Base-by-base conservation (phyloP, 768 basidiomycete genomes). In the Piloderma croceum region DNA sequence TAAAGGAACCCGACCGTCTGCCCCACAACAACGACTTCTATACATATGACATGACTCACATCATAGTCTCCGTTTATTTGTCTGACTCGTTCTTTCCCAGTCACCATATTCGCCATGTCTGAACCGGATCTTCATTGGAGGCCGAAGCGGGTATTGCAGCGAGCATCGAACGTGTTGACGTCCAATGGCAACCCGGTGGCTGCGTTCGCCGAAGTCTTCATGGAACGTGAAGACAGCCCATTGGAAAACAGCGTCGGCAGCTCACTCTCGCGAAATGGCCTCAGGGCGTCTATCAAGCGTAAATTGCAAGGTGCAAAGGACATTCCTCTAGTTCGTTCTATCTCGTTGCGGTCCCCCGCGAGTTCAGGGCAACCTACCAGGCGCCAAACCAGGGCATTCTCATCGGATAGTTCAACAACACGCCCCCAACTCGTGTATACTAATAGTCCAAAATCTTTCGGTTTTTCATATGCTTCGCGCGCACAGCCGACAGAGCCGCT, bases 151-250 rank as follows among this genome's bases (percentile, higher is more conserved):
- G 43, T 57, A 22, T 50, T 73, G 4, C 62, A 56, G 36, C 60
- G 71, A n/a, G 69, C 70, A 2, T 58, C 58, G 10, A 61, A 56
- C 38, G 44, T 72, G 34, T 43, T 61, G 25, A 56, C 57, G n/a
- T 58, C 54, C 45, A 59, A 58, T 17, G 53, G 56, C 27, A 55
- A 59, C 21, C 55, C 52, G 21, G 46, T 50, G 4, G 41, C 47
- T 31, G 58, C 54, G 41, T 46, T 52, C 19, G 45, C 42, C 33
- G 47, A 48, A 27, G 29, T 43, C 45, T 23, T 25, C 40, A 4
- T 42, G 11, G 25, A 24, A 49, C 27, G 2, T 22, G 15, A 6
- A 20, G 15, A 7, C 11, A 32, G 11, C 22, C 18, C 21, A 13
- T 20, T 11, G 9, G 12, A 17, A 17, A 22, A 29, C 27, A 29